Percentiles rank a stretch among this genome's conserved stretches.
Conservation (phyloP, 2,329 filamentous ascomycete species). For the Neofusicoccum sp. region DNA sequence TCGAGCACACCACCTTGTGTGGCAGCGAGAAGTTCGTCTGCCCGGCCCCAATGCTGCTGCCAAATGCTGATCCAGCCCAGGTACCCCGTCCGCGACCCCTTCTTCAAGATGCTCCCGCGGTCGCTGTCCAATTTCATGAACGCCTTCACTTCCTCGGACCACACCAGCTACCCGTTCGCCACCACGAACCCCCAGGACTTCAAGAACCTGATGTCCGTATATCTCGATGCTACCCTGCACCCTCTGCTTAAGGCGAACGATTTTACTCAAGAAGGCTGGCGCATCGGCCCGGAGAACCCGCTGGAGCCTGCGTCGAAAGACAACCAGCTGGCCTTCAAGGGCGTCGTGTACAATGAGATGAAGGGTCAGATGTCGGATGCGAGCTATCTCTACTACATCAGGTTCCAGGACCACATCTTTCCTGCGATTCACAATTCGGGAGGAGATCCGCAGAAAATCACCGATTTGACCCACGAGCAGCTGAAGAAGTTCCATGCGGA, state of each 20-base stretch:
- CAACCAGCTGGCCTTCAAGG: conserved; percentile 82
- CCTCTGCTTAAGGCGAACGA: conserved; percentile 88
- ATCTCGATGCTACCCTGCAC: conserved; percentile 90
- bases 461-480: conserved; percentile 89
- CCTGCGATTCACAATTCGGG: conserved; percentile 95
- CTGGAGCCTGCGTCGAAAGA: conserved; percentile 50
- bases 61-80: conserved; percentile 46
- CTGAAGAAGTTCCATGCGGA: conserved; percentile 84
- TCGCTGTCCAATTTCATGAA: conserved; percentile 99
- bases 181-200: conserved; percentile 96
- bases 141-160: conserved; percentile 92
- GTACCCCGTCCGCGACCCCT: conserved; percentile 96
- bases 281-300: conserved; percentile 89
- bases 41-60: neutral
- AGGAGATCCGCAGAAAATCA: conserved; percentile 94
- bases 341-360: conserved; percentile 99
- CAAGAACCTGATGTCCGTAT: conserved; percentile 93
- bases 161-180: conserved; percentile 97
- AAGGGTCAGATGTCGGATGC: conserved; percentile 99
- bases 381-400: conserved; percentile 92
- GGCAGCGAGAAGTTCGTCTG: conserved; percentile 80
- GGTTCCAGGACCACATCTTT: conserved; percentile 92
- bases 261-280: conserved; percentile 96
- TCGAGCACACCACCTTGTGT: conserved; percentile 96
- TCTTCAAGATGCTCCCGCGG: conserved; percentile 99